Conservation (phyloP, 371 early-diverging fungal species). For the Syncephalastrum racemosum region DNA sequence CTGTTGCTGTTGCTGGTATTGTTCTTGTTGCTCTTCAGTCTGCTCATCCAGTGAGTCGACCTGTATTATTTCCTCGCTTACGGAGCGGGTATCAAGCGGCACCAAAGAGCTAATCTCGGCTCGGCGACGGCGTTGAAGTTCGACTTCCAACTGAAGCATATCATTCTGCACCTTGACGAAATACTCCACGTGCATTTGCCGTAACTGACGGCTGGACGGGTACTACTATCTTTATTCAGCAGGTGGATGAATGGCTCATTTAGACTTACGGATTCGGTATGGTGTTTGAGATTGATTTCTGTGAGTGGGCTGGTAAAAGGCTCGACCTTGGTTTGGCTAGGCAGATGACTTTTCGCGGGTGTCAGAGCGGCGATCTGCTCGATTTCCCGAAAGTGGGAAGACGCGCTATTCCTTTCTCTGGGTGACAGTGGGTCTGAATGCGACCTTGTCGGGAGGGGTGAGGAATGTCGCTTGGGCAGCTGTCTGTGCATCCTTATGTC, state of each 20-base stretch:
- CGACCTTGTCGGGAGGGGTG: too few species aligned
- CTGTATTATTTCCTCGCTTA: constrained; percentile 9
- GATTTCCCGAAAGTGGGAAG: constrained; percentile 14
- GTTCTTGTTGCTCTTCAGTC: background rate
- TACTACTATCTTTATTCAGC: constrained; percentile 7
- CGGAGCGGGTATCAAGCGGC: constrained; percentile 12
- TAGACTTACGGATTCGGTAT: constrained; percentile 16
- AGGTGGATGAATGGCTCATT: background rate
- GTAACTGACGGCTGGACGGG: background rate
- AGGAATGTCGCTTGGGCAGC: too few species aligned
- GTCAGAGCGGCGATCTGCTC: constrained; percentile 5
- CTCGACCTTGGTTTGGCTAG: background rate
- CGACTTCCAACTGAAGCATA: constrained; percentile 14
- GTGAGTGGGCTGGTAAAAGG: constrained; percentile 22
- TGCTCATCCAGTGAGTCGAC: background rate
- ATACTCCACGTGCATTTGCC: background rate
- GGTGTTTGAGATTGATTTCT: constrained; percentile 17
- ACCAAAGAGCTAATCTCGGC: constrained; percentile 13
- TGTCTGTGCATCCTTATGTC: too few species aligned
- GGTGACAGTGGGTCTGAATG: too few species aligned
- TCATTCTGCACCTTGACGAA: constrained; percentile 9
- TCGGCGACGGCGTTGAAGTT: constrained; percentile 10
- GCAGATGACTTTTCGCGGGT: background rate
- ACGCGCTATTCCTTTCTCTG: background rate
- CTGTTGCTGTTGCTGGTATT: background rate